Base-by-base conservation (phyloP, 73 alveolate species). In the Diophrys appendiculata region DNA sequence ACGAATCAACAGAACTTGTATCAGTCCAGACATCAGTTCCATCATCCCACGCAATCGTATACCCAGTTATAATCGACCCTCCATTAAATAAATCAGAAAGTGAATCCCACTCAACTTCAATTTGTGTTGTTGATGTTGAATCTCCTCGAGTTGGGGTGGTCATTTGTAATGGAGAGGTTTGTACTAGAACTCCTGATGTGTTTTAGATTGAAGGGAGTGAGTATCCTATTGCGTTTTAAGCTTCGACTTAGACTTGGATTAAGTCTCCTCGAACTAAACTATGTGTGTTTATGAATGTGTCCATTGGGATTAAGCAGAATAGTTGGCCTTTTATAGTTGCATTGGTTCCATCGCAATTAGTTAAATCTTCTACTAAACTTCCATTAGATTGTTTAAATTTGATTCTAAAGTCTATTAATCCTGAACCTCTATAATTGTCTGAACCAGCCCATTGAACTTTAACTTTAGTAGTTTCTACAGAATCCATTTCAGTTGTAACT, bases 91-190 rank as follows among this genome's bases (percentile, higher is more conserved):
- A 0, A 23, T 54, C 81, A 1, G 73, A 13, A 22, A 79, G 53
- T 0, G 67, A 27, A n/a, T n/a, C 75, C 93, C 93, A 86, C 31
- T 67, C 43, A 14, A 86, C 86, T 29, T 79, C 80, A 3, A 86
- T 8, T 30, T 79, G 79, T 5, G 82, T 30, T 23, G 52, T 55
- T 33, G 67, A 22, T 0, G 93, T 70, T 24, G 56, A 1, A 0
- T 54, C 1, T 23, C 93, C 93, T 78, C 89, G 69, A 18, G 33
- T 2, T 32, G 93, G 93, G 0, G 84, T 18, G 3, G 77, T 8
- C 24, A 81, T 0, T 13, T 87, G 89, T 11, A 26, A 43, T 0
- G 92, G 92, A 1, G 31, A 30, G 5, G 82, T 70, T 55, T 77
- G 67, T 30, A 54, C 84, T 0, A 30, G 25, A 1, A 25, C 87